Conservation (phyloP, 208 protist species). For the Leishmania lainsoni region DNA sequence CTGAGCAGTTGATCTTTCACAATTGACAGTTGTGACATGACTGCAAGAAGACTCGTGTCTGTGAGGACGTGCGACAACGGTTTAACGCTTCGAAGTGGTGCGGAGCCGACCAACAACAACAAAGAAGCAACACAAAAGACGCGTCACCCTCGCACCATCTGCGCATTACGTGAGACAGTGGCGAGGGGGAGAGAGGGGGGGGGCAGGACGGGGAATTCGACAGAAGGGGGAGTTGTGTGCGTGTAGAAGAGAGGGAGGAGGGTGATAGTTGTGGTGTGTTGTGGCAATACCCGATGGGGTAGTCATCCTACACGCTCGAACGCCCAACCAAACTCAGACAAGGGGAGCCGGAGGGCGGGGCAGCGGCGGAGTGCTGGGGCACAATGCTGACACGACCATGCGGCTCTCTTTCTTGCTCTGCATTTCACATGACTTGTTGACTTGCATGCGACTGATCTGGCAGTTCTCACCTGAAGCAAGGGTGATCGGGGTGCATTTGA, state of each 20-base stretch:
- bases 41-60: too few relatives aligned
- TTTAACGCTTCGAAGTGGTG: neutral
- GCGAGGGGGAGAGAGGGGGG: neutral
- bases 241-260: neutral
- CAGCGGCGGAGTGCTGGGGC: too few relatives aligned
- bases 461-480: too few relatives aligned
- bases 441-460: neutral
- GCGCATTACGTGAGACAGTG: neutral
- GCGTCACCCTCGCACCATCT: neutral
- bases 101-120: neutral
- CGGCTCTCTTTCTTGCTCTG: neutral
- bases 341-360: neutral
- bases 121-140: neutral
- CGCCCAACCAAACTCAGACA: neutral
- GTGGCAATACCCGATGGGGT: neutral
- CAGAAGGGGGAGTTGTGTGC: too few relatives aligned
- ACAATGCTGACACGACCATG: neutral
- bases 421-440: neutral
- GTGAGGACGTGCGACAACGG: too few relatives aligned
- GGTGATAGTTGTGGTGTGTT: neutral
- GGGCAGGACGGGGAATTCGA: neutral
- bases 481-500: neutral
- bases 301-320: neutral
- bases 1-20: slow-evolving; percentile 88
- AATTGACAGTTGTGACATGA: slow-evolving; percentile 65